Evolutionary conservation across 73 alveolate species (phyloP), one percentile per base, ranked within the genome.

Genomic region (Paramecium pentaurelia): DNA sequence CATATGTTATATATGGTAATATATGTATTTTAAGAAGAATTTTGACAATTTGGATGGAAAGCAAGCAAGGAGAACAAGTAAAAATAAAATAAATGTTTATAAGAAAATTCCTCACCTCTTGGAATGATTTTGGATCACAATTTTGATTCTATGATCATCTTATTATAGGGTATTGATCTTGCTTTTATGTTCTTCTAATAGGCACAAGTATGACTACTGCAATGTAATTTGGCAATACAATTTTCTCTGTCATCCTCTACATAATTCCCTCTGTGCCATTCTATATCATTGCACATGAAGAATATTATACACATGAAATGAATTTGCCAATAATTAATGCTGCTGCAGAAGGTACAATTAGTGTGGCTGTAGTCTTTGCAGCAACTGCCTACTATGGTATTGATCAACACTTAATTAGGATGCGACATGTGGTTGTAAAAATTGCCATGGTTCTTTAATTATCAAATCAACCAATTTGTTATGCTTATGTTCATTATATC

Each of bases 51-150:
- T 75, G 49, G 88, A 75, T 75, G 88, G 88, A 5, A 75, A 75
- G 49, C 49, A 75, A 37, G 88, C 88, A 16, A 34, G 88, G 60
- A 75, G 88, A 75, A 75, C 88, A 30, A 37, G 88, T 75, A 75
- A 34, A 12, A 37, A 75, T 32, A 32, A 75, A 32, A 37, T 37
- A 14, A 37, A 14, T 14, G 49, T 37, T 68, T 68, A 6, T 32
- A 22, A 75, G 88, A 75, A 75, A 37, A 34, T 75, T 75, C 88
- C 20, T 75, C 88, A 34, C 88, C 88, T 32, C 49, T 75, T 14
- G 88, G 88, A 37, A 75, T 75, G 88, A 75, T 75, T 34, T 37
- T 75, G 34, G 88, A 75, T 45, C 88, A 75, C 49, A 75, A 75
- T 75, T 75, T 75, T 37, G 88, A 75, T 75, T 75, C 88, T n/a